Percentiles rank a stretch among this genome's conserved stretches.
Evolutionary conservation across 2,329 filamentous ascomycete species (phyloP).

Genomic region (Mycogone perniciosa): DNA sequence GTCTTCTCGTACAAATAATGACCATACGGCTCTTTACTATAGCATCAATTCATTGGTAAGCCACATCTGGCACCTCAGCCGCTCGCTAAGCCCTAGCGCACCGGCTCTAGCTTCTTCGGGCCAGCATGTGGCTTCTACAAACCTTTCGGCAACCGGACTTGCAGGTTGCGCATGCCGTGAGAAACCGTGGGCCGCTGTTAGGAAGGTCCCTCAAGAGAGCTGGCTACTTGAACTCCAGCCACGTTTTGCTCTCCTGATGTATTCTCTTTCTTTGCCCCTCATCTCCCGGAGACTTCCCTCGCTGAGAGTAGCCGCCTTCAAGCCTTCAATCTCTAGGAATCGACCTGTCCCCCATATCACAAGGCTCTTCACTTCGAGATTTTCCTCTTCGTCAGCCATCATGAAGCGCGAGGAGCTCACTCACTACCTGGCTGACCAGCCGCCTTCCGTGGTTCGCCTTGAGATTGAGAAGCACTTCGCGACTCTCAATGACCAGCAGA

Average conservation of each 20-base stretch:
- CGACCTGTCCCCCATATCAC: constrained; percentile 15
- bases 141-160: constrained; percentile 5
- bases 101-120: constrained; percentile 6
- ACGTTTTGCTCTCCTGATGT: constrained; percentile 21
- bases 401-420: constrained; percentile 57
- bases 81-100: not conserved
- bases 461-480: constrained; percentile 93
- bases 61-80: constrained; percentile 12
- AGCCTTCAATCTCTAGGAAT: constrained; percentile 15
- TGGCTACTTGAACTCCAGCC: constrained; percentile 12
- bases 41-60: not conserved
- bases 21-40: no score
- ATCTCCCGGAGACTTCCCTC: constrained; percentile 31
- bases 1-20: no score
- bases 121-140: constrained; percentile 8
- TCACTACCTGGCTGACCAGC: constrained; percentile 86
- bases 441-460: constrained; percentile 79
- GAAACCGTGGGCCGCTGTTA: constrained; percentile 5
- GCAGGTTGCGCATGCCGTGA: constrained; percentile 9
- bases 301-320: constrained; percentile 25
- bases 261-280: constrained; percentile 30
- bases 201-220: constrained; percentile 4
- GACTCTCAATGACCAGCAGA: constrained; percentile 65
- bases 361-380: constrained; percentile 13
- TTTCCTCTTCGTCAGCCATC: constrained; percentile 26